Evolutionary conservation across 2,329 filamentous ascomycete genomes (phyloP).

Genomic region (Xylariaceae sp.): DNA sequence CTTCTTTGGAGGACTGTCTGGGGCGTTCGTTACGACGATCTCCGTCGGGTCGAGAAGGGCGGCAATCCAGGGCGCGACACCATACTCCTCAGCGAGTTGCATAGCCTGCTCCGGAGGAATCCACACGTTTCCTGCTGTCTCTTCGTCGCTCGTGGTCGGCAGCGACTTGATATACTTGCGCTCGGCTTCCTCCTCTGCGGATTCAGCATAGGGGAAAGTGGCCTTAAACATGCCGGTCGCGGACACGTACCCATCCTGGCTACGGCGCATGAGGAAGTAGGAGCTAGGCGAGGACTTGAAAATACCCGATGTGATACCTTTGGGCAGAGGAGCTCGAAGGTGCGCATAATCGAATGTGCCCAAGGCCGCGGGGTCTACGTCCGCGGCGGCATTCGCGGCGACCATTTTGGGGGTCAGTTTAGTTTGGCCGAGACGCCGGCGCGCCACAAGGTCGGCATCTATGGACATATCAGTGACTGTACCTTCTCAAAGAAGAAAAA

Average conservation of each 20-base stretch:
- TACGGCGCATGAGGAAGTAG: conserved; percentile 94
- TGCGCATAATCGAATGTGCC: conserved; percentile 95
- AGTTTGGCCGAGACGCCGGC: conserved; percentile 87
- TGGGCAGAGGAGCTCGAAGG: conserved; percentile 84
- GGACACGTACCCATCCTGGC: conserved; percentile 76
- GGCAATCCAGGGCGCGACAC: conserved; percentile 78
- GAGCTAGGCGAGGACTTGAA: conserved; percentile 85
- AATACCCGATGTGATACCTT: conserved; percentile 86
- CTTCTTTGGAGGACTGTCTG: conserved; percentile 64
- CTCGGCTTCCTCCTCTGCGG: conserved; percentile 67
- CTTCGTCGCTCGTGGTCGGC: conserved; percentile 74
- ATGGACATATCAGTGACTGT: conserved; percentile 21
- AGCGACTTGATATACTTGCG: conserved; percentile 81
- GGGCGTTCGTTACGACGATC: conserved; percentile 53
- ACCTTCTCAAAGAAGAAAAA: no score
- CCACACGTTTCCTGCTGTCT: conserved; percentile 96
- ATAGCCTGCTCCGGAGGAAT: conserved; percentile 80
- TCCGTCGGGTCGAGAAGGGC: conserved; percentile 87
- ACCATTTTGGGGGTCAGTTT: conserved; percentile 79
- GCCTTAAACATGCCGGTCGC: conserved; percentile 92
- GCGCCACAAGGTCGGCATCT: conserved; percentile 72
- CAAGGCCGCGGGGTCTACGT: conserved; percentile 66
- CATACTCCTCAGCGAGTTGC: conserved; percentile 78
- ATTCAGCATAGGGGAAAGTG: conserved; percentile 72
- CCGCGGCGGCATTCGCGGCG: conserved; percentile 62